phyloP scores from a whole-genome alignment of 2,329 filamentous ascomycete genomes.

The Verticillium alfalfae region DNA sequence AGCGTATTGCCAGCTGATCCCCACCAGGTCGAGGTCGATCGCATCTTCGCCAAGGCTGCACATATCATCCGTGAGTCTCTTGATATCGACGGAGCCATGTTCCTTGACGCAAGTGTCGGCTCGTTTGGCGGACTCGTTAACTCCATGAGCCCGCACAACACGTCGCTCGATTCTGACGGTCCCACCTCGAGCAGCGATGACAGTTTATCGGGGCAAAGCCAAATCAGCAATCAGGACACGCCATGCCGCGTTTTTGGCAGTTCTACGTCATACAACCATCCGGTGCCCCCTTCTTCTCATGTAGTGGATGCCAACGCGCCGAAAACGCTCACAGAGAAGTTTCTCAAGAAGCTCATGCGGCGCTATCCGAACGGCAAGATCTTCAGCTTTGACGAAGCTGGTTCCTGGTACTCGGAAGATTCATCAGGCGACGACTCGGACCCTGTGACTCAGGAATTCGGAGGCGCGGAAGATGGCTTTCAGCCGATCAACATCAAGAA shows the following conservation, averaged over 20 bases:
- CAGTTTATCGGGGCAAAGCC: slow-evolving; percentile 2
- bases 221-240: slow-evolving; percentile 4
- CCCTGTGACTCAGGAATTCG: background rate
- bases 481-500: background rate
- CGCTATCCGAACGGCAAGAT: slow-evolving; percentile 41
- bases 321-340: slow-evolving; percentile 26
- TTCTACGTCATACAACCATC: slow-evolving; percentile 11
- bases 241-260: slow-evolving; percentile 28
- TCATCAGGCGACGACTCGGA: slow-evolving; percentile 11
- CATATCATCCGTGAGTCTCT: slow-evolving; percentile 34
- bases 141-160: background rate
- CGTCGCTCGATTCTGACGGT: slow-evolving; percentile 3
- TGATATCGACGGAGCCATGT: slow-evolving; percentile 18
- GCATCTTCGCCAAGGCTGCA: slow-evolving; percentile 36
- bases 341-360: slow-evolving; percentile 34
- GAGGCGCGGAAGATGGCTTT: slow-evolving; percentile 2
- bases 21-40: slow-evolving; percentile 6
- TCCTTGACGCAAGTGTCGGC: slow-evolving; percentile 15
- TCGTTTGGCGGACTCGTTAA: slow-evolving; percentile 19
- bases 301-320: background rate
- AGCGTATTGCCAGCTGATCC: slow-evolving; percentile 8
- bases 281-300: background rate
- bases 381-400: slow-evolving; percentile 36
- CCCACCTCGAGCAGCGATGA: slow-evolving; percentile 16
- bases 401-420: slow-evolving; percentile 24